phyloP scores from a whole-genome alignment of 306 rosid genomes.

The Cajanus cajan region DNA sequence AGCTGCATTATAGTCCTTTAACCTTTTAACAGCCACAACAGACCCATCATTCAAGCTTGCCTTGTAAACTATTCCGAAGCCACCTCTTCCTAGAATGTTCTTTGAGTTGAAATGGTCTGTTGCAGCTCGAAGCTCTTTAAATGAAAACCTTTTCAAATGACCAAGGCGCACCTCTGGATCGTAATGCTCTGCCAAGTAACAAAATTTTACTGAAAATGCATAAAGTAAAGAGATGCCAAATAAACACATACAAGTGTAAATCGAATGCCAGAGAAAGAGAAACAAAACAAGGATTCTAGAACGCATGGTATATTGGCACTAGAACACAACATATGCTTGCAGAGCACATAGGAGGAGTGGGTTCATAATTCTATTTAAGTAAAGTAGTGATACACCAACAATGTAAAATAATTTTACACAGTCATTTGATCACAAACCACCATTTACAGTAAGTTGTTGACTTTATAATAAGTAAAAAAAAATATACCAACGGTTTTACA shows the following conservation, averaged over 20 bases:
- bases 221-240: neutral
- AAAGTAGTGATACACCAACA: too few relatives aligned
- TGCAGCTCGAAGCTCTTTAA: conserved; percentile 94
- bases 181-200: conserved; percentile 73
- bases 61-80: conserved; percentile 96
- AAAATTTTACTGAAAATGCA: conserved; percentile 22
- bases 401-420: too few relatives aligned
- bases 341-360: neutral
- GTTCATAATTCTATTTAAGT: neutral
- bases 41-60: conserved; percentile 84
- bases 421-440: too few relatives aligned
- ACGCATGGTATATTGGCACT: neutral
- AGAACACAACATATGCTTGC: neutral
- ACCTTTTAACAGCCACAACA: conserved; percentile 87
- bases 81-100: conserved; percentile 94
- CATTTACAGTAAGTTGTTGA: too few relatives aligned
- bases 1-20: conserved; percentile 85
- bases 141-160: conserved; percentile 83
- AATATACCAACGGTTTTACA: too few relatives aligned
- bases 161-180: conserved; percentile 96
- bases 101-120: conserved; percentile 94
- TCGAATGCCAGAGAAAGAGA: neutral
- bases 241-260: neutral
- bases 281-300: neutral
- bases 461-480: too few relatives aligned